Evolutionary conservation across 805 yeast species (phyloP), one percentile per base, ranked within the genome.

Genomic region (Candida dajiaensis): DNA sequence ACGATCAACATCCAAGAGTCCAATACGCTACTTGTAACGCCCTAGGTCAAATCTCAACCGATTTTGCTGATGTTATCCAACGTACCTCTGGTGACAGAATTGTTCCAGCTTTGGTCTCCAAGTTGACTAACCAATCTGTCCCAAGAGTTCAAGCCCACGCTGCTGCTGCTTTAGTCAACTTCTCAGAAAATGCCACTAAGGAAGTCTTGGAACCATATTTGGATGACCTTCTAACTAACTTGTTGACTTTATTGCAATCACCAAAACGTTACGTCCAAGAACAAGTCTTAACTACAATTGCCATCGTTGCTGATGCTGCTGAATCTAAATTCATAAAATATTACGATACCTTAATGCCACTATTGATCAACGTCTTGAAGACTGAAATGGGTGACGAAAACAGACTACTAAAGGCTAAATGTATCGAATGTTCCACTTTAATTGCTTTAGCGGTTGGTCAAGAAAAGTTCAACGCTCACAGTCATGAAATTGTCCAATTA

Each of bases 21-120:
- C 98, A 92, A 62, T 92, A 89, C 71, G 97, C 97, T 28, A 86
- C 96, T 55, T 94, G 98, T 71, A 94, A 94, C 63, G 96, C 97
- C 0, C 71, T 94, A 50, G 99, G 99, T 44, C 99, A 94, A 72
- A 86, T 94, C 65, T 86, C 96, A 9, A 92, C 99, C 0, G 99
- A 94, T 69, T 89, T 94, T 68, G 94, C 97, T 7, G 95, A 88
- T 57, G 73, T 76, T 15, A 84, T 94, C 49, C 98, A 94, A 70
- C 75, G 83, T 56, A 81, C 86, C 43, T 76, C 89, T 19, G 95
- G 90, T 51, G 78, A 77, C 54, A 72, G 85, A 52, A 81, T 94
- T 40, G 72, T 94, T 46, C 98, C 98, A 7, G 94, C 95, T 2
- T 74, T 94, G 53, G 86, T 94, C 45, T 81, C 95, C 12, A 88